A percentile compares a stretch with the other conserved stretches of the same genome.
phyloP scores from a whole-genome alignment of 805 yeast genomes.

The Lachancea nothofagi region DNA sequence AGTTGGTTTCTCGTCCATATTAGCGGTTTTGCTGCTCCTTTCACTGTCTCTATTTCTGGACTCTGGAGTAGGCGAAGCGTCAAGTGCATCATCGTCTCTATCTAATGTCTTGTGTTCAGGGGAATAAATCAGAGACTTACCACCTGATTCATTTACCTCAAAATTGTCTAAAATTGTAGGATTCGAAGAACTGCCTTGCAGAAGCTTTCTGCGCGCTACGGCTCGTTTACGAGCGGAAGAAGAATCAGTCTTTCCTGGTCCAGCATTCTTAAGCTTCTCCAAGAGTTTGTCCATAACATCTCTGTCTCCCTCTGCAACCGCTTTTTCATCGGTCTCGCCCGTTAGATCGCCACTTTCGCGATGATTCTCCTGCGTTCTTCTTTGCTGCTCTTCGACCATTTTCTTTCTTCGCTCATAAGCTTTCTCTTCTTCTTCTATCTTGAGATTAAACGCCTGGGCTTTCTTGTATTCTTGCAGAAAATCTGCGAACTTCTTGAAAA shows the following conservation, averaged over 20 bases:
- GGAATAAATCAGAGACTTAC: conserved; percentile 8
- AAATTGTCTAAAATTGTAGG: conserved; percentile 11
- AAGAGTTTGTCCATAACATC: conserved; percentile 79
- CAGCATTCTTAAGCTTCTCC: conserved; percentile 82
- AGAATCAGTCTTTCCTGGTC: conserved; percentile 71
- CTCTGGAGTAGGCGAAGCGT: conserved; percentile 24
- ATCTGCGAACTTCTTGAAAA: conserved; percentile 73
- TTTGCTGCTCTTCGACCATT: conserved; percentile 36
- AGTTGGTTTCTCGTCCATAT: not conserved
- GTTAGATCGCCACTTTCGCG: conserved; percentile 8
- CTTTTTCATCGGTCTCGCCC: conserved; percentile 14
- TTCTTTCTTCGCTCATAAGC: conserved; percentile 71
- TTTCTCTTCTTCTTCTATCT: conserved; percentile 75
- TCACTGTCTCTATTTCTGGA: conserved; percentile 3
- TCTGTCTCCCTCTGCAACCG: conserved; percentile 19
- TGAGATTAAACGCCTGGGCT: conserved; percentile 73
- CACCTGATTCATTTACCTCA: conserved; percentile 4
- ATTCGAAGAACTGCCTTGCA: conserved; percentile 33
- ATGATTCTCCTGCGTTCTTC: conserved; percentile 17
- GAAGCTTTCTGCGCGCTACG: conserved; percentile 57
- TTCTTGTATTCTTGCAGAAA: conserved; percentile 75
- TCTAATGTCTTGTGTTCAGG: conserved; percentile 1
- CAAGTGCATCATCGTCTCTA: conserved; percentile 14
- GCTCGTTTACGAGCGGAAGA: conserved; percentile 78
- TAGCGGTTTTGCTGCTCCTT: not conserved